Base-by-base conservation (phyloP, 345 rosid species). In the Turnera subulata region DNA sequence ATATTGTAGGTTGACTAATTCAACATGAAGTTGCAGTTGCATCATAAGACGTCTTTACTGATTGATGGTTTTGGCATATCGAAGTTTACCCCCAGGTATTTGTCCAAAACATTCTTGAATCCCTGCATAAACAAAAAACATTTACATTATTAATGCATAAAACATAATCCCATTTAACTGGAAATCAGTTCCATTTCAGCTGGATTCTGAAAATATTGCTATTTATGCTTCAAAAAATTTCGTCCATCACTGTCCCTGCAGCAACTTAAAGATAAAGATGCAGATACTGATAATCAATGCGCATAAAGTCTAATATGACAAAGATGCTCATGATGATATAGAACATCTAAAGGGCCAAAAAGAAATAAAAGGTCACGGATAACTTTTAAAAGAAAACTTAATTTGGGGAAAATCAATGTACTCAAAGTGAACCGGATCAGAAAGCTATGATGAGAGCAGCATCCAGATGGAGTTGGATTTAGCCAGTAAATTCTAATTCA, bases 41-140 rank as follows among this genome's bases (percentile, higher is more conserved):
- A 20, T 67, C 73, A 50, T 43, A 26, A 29, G 35, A 38, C 50
- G 44, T 59, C 74, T 67, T 52, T 44, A 65, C 76, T 16, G 46
- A 57, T 48, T 38, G 48, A 55, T 44, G 65, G 68, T 54, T 72
- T 72, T 38, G 55, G 66, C 55, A 49, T 38, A 66, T 70, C 58
- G 46, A 53, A 66, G 60, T 62, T 75, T 58, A 78, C 86, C 46
- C 88, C 95, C 73, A 82, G 26, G 46, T 76, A 81, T 56, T 83
- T 83, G 54, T 81, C 84, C 65, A 82, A 37, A 25, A 83, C 87
- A 67, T 69, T 83, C 73, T 81, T 64, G 76, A 83, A 80, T 50
- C 74, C 91, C 97, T 85, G 88, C 69, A 73, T 59, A 55, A 21
- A 58, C 12, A 46, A 62, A 59, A 62, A 38, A 22, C n/a, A n/a